Percentiles rank a stretch among this genome's conserved stretches.
These are phyloP conservation scores for Phytophthora pisi DNA, from an alignment of 352 stramenopile genomes.

Conservation along the genomic window DNA sequence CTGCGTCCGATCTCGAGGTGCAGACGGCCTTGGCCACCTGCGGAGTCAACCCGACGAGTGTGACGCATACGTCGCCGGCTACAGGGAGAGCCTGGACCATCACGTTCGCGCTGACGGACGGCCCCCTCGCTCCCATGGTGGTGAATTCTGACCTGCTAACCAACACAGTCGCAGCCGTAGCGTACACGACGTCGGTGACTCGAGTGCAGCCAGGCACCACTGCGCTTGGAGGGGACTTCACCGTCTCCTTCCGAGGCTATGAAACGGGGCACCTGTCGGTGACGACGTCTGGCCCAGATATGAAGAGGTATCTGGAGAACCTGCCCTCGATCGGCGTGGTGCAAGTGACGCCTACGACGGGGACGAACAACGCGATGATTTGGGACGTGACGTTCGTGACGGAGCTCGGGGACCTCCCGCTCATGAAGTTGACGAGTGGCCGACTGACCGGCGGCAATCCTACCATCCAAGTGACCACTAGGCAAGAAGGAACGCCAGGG, in stretches of 20 bases:
- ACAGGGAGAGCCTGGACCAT: constrained; percentile 73
- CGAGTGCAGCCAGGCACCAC: constrained; percentile 51
- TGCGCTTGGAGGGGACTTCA: constrained; percentile 80
- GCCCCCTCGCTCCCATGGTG: constrained; percentile 53
- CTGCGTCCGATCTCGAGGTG: constrained; percentile 43
- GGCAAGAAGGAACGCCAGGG: constrained; percentile 89
- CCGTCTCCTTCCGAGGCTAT: constrained; percentile 75
- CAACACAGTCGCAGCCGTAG: constrained; percentile 49
- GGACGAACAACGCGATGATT: constrained; percentile 64
- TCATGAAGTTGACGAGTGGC: constrained; percentile 90
- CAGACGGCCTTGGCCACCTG: constrained; percentile 62
- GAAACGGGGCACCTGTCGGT: constrained; percentile 76
- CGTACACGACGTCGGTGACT: constrained; percentile 59
- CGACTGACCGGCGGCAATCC: constrained; percentile 78
- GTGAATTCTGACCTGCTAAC: constrained; percentile 65
- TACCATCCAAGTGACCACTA: constrained; percentile 74
- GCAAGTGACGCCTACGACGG: constrained; percentile 54
- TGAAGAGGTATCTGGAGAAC: constrained; percentile 92
- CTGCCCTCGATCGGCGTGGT: constrained; percentile 84
- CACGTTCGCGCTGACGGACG: constrained; percentile 60
- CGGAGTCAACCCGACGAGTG: constrained; percentile 57
- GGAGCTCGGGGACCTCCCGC: constrained; percentile 93
- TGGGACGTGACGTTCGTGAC: constrained; percentile 95
- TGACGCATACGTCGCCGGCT: constrained; percentile 42
- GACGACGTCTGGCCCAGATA: constrained; percentile 50